A percentile compares a stretch with the other conserved stretches of the same genome.
phyloP scores from a whole-genome alignment of 129 eudicot genomes.

The Pulicaria dysenterica region DNA sequence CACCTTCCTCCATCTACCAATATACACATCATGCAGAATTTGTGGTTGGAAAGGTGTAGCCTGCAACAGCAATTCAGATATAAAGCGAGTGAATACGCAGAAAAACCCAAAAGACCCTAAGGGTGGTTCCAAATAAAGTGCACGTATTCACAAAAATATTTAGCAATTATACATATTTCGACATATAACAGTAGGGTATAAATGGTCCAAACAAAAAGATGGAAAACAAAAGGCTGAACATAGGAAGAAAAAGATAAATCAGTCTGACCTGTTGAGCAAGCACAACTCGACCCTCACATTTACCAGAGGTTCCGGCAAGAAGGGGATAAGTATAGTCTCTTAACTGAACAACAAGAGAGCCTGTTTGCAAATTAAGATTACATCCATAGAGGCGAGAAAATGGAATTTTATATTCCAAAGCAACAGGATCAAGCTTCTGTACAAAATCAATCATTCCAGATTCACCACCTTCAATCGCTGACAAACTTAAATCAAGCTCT shows the following conservation, averaged over 20 bases:
- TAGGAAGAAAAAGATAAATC: constrained; percentile 3
- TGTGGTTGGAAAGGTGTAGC: constrained; percentile 96
- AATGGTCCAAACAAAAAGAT: not conserved
- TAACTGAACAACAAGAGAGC: constrained; percentile 78
- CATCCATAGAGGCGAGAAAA: constrained; percentile 88
- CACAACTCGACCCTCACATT: constrained; percentile 88
- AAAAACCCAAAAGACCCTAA: not conserved
- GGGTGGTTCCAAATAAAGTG: not conserved
- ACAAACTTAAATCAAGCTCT: constrained; percentile 67
- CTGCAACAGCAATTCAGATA: constrained; percentile 48
- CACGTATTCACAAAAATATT: too few relatives aligned
- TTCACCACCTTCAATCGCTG: constrained; percentile 93
- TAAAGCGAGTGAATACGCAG: not conserved
- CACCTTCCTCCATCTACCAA: constrained; percentile 95
- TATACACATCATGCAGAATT: constrained; percentile 66
- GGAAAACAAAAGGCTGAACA: not conserved
- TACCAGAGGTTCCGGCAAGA: constrained; percentile 79
- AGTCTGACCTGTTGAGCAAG: constrained; percentile 92
- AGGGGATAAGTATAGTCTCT: constrained; percentile 85
- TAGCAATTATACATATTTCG: too few relatives aligned
- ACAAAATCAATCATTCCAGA: constrained; percentile 89
- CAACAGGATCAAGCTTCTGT: constrained; percentile 91
- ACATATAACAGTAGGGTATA: not conserved
- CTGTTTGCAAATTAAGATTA: constrained; percentile 62
- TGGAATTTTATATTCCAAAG: constrained; percentile 72